Evolutionary conservation across 1,139 yeast genomes (phyloP).

Genomic region (Citeromyces siamensis): DNA sequence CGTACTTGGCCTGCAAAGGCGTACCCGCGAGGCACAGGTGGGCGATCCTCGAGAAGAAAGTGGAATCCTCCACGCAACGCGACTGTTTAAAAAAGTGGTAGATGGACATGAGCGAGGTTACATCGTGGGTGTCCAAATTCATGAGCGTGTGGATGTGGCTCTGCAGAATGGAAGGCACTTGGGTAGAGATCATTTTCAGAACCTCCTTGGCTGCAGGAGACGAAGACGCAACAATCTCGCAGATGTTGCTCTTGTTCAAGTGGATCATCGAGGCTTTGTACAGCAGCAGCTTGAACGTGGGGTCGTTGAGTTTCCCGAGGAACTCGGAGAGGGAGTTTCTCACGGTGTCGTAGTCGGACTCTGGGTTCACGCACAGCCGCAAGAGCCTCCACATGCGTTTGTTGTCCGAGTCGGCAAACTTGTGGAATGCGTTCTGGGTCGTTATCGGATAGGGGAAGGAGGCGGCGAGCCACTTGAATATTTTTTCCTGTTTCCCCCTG

Average conservation of each 20-base stretch:
- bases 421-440: constrained; percentile 34
- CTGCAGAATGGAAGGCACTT: constrained; percentile 54
- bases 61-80: constrained; percentile 20
- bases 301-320: constrained; percentile 29
- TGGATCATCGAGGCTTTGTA: constrained; percentile 51
- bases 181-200: constrained; percentile 45
- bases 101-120: constrained; percentile 34
- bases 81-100: constrained; percentile 45
- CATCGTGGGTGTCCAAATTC: constrained; percentile 17
- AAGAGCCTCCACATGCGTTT: constrained; percentile 43
- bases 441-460: constrained; percentile 42
- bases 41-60: constrained; percentile 28
- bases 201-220: constrained; percentile 33
- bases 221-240: constrained; percentile 31
- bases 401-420: constrained; percentile 41
- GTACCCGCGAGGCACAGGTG: constrained; percentile 38
- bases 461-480: constrained; percentile 52
- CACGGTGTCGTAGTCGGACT: constrained; percentile 49
- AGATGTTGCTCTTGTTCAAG: constrained; percentile 55
- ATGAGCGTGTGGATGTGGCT: constrained; percentile 43
- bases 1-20: constrained; percentile 53
- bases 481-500: constrained; percentile 33
- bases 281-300: constrained; percentile 40
- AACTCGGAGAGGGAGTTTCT: constrained; percentile 52
- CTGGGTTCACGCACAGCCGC: constrained; percentile 39